phyloP scores from a whole-genome alignment of 192 early-diverging fungal genomes.

The Rhizophagus sp. region DNA sequence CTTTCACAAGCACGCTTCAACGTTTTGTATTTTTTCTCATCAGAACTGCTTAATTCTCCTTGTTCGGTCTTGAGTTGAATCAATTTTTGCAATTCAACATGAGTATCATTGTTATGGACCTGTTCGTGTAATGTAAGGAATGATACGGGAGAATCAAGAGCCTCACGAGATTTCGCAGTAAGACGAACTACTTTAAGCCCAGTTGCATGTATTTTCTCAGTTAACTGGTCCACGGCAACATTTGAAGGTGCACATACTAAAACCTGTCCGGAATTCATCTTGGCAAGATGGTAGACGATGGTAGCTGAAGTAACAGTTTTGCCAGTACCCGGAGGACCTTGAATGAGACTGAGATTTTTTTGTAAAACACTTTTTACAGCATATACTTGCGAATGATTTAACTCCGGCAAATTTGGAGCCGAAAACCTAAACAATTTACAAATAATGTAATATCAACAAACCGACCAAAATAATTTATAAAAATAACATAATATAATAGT shows the following conservation, averaged over 20 bases:
- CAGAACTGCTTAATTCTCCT: slow-evolving; percentile 87
- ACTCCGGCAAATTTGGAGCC: slow-evolving; percentile 91
- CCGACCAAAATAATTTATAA: not conserved
- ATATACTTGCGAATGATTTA: slow-evolving; percentile 95
- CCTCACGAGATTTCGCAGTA: slow-evolving; percentile 91
- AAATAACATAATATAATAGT: not conserved
- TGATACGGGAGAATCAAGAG: slow-evolving; percentile 90
- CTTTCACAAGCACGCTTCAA: slow-evolving; percentile 86
- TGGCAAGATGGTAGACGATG: slow-evolving; percentile 95
- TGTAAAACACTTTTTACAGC: slow-evolving; percentile 93
- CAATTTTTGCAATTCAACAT: slow-evolving; percentile 91
- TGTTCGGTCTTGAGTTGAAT: slow-evolving; percentile 84
- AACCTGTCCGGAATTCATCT: slow-evolving; percentile 88
- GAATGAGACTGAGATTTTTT: slow-evolving; percentile 92
- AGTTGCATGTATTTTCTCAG: slow-evolving; percentile 94
- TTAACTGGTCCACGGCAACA: slow-evolving; percentile 98
- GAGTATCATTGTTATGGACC: slow-evolving; percentile 92
- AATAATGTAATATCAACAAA: not conserved
- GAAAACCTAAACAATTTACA: slow-evolving; percentile 55
- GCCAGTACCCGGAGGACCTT: slow-evolving; percentile 96
- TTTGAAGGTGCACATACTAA: slow-evolving; percentile 98
- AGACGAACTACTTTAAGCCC: slow-evolving; percentile 95
- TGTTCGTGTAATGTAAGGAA: slow-evolving; percentile 97
- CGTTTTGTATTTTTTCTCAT: slow-evolving; percentile 84
- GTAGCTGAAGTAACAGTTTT: slow-evolving; percentile 99